Conservation (phyloP, 805 yeast species). For the Starmerella floris region DNA sequence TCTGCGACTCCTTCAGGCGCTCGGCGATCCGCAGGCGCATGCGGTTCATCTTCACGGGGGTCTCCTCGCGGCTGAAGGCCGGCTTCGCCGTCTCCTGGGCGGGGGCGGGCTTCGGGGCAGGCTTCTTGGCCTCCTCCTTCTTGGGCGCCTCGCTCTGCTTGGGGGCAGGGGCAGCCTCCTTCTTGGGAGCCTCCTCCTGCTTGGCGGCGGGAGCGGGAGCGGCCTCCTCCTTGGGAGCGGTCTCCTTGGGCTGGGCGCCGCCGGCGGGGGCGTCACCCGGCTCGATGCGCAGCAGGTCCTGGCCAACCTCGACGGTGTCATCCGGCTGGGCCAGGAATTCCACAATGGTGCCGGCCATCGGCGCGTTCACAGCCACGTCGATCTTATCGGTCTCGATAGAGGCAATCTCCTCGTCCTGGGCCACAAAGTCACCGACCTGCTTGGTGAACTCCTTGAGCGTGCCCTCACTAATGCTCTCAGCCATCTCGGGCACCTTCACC, state of each 20-base stretch:
- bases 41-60: conserved; percentile 95
- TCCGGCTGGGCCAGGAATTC: conserved; percentile 74
- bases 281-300: conserved; percentile 75
- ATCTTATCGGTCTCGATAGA: conserved; percentile 97
- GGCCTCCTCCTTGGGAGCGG: conserved; percentile 26
- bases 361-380: conserved; percentile 93
- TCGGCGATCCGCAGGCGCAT: conserved; percentile 98
- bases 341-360: conserved; percentile 76
- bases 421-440: conserved; percentile 77
- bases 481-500: conserved; percentile 96
- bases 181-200: conserved; percentile 24
- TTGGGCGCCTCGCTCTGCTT: conserved; percentile 21
- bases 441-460: conserved; percentile 51
- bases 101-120: conserved; percentile 23
- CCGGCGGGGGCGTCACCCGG: conserved; percentile 57
- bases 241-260: conserved; percentile 26
- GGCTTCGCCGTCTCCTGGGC: conserved; percentile 26
- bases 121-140: conserved; percentile 24
- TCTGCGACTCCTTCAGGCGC: conserved; percentile 97
- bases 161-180: conserved; percentile 30
- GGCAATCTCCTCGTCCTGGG: conserved; percentile 79
- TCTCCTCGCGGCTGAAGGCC: conserved; percentile 58
- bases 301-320: conserved; percentile 92
- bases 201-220: conserved; percentile 10
- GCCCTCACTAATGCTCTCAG: conserved; percentile 96